Evolutionary conservation across 2,329 filamentous ascomycete species (phyloP).

Genomic region (Aureobasidium sp.): DNA sequence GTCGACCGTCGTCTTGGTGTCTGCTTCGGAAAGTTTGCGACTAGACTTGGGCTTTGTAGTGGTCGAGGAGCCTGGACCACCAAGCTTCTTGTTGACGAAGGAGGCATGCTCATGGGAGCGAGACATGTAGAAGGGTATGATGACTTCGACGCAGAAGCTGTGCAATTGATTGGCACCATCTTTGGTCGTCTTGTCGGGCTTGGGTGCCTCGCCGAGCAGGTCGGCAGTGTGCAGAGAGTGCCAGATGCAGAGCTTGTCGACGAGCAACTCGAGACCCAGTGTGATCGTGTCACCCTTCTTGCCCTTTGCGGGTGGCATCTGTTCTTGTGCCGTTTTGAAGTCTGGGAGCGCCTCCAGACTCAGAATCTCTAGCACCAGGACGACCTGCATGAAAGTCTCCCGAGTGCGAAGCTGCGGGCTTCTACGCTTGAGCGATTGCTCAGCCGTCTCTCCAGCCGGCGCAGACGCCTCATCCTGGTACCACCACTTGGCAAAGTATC

Average conservation of each 20-base stretch:
- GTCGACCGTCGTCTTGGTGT: conserved; percentile 25
- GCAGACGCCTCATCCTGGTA: conserved; percentile 43
- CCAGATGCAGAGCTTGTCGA: conserved; percentile 78
- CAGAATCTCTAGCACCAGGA: conserved; percentile 69
- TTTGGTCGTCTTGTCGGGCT: conserved; percentile 19
- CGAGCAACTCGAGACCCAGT: conserved; percentile 62
- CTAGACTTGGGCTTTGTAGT: conserved; percentile 39
- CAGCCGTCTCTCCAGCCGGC: conserved; percentile 37
- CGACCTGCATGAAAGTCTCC: conserved; percentile 75
- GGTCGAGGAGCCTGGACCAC: conserved; percentile 59
- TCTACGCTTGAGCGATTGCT: conserved; percentile 51
- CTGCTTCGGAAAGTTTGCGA: conserved; percentile 31
- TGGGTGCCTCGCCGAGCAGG: neutral
- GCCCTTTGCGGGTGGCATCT: conserved; percentile 25
- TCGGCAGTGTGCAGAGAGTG: conserved; percentile 63
- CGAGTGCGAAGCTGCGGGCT: conserved; percentile 56
- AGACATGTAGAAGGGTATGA: conserved; percentile 73
- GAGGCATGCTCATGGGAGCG: conserved; percentile 66
- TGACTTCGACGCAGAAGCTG: conserved; percentile 73
- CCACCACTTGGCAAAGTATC: conserved; percentile 66
- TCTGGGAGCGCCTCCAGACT: conserved; percentile 52
- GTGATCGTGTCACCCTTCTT: conserved; percentile 62
- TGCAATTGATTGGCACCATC: conserved; percentile 54
- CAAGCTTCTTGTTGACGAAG: conserved; percentile 66
- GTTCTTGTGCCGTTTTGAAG: neutral